These are phyloP conservation scores for Quercus bicolor DNA, from an alignment of 306 rosid species.

Conservation along the genomic window DNA sequence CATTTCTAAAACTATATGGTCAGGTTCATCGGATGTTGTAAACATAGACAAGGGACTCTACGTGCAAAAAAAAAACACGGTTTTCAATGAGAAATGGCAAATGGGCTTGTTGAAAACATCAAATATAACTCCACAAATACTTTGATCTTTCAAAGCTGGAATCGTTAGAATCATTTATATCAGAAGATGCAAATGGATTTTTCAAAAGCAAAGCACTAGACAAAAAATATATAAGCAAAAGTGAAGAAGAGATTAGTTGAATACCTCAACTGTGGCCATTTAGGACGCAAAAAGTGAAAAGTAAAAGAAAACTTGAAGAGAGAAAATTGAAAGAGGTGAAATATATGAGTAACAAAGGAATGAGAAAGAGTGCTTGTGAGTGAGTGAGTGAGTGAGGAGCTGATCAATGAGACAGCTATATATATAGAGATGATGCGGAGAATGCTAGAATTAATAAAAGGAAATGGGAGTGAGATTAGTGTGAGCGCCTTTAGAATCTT, in stretches of 20 bases:
- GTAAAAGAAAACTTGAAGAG: slow-evolving; percentile 14
- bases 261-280: slow-evolving; percentile 96
- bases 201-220: neutral
- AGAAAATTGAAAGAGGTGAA: neutral
- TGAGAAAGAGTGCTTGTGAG: slow-evolving; percentile 18
- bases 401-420: slow-evolving; percentile 41
- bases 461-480: slow-evolving; percentile 2
- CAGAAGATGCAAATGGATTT: neutral
- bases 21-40: neutral
- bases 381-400: slow-evolving; percentile 30
- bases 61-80: neutral
- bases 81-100: no score
- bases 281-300: slow-evolving; percentile 20
- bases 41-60: neutral
- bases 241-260: slow-evolving; percentile 17
- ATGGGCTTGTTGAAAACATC: neutral
- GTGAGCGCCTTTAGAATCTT: slow-evolving; percentile 53
- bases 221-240: neutral
- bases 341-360: neutral
- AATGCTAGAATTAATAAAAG: neutral
- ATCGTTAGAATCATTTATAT: neutral
- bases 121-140: neutral
- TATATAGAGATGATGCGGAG: slow-evolving; percentile 51
- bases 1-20: neutral
- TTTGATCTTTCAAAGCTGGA: neutral